Base-by-base conservation (phyloP, 495 filamentous ascomycete species). In the Mycothermus thermophilus region DNA sequence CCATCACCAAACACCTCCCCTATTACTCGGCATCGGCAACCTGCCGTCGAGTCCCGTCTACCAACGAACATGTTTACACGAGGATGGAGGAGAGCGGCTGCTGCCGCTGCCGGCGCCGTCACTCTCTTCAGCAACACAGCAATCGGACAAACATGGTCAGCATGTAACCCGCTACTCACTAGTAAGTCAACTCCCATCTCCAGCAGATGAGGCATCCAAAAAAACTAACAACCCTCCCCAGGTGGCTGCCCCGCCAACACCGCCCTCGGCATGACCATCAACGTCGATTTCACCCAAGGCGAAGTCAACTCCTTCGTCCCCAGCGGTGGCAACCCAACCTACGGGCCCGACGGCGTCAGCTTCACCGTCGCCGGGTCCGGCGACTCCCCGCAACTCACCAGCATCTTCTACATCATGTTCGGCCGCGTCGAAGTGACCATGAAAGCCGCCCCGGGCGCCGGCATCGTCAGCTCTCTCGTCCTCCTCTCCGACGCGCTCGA, bases 401-500 rank as follows among this genome's bases (percentile, higher is more conserved):
- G 63, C 38, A 66, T 76, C 41, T 87, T 85, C 46, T 85, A 82
- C 57, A 83, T 90, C 54, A 81, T 88, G 72, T 86, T 81, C 54
- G 83, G 83, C 35, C 73, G 77, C 17, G 72, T 86, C 42, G 77
- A 83, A 37, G 59, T 79, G 17, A 74, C 69, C 44, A 66, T 84
- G 51, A 75, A 78, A 56, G 74, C 80, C 39, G 75, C 80, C 23
- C 68, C 72, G 5, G 83, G 83, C 3, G 51, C 51, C 5, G 83
- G 83, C 32, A 74, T 93, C 34, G 75, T 97, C 30, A 85, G 78
- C 59, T 85, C 77, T 33, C 66, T 90, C 17, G 83, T 95, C 9
- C 60, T 97, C 37, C 74, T 90, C 55, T 94, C 87, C 8, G 88
- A 93, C 55, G 73, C 77, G 41, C 72, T 93, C 9, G 90, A 97